Evolutionary conservation across 441 rosid species (phyloP), one percentile per base, ranked within the genome.

Genomic region (Gossypium schwendimanii): DNA sequence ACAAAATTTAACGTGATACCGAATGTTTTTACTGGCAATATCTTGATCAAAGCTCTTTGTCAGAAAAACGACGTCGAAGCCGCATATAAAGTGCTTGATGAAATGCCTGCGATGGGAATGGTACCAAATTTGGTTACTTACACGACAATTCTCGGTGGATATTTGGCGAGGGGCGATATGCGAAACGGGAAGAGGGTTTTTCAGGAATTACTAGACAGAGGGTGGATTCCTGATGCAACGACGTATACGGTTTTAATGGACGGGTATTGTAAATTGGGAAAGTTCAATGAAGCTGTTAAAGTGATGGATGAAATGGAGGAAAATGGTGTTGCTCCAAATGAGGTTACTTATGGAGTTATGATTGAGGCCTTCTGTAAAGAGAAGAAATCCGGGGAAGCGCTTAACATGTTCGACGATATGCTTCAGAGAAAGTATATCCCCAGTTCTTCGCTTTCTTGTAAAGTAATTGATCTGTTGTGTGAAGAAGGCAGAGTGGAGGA

Each of bases 251-350:
- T 89, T 58, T 81, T 91, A 66, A 93, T 91, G 91, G 89, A 88
- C 77, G 98, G 97, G 73, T 88, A 91, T 72, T 88, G 93, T 68
- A 81, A 73, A 79, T 71, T 80, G 72, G 96, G 94, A 73, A 89
- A 68, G n/a, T 68, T 93, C 63, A 76, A 39, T 62, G 93, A 93
- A 75, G 97, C 98, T 3, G 81, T 87, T 72, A 84, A 71, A 81
- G 86, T 87, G 14, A 93, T 93, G 97, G 97, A 93, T 82, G 90
- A 88, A 2, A 93, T 93, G 98, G 96, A 88, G 71, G 86, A 80
- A 57, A 85, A 87, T 20, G 87, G 82, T 21, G 84, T 93, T 55
- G 85, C 80, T 57, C 86, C 97, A 0, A 93, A 89, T 81, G 97
- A 93, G 6, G 88, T 93, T 65, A 91, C 94, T 8, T 91, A 91